Conservation (phyloP, 1,284 basidiomycete species). For the Amylostereum areolatum region DNA sequence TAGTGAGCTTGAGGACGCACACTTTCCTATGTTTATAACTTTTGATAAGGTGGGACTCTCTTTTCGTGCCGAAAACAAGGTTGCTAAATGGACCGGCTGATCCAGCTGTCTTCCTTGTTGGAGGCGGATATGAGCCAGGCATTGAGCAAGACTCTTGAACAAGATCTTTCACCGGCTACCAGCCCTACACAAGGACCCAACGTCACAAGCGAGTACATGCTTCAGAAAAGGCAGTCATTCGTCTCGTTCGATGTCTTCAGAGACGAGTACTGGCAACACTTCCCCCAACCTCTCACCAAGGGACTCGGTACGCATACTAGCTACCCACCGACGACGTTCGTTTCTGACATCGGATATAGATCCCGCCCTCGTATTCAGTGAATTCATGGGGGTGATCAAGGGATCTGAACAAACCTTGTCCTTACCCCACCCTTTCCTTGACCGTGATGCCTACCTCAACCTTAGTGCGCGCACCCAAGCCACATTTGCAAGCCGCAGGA, state of each 20-base stretch:
- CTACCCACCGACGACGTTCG: neutral
- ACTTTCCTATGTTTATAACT: conserved; percentile 70
- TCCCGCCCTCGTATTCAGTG: conserved; percentile 59
- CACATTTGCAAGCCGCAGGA: conserved; percentile 45
- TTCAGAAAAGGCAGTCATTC: conserved; percentile 18
- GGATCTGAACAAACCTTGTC: conserved; percentile 50
- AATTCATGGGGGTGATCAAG: conserved; percentile 66
- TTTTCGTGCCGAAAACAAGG: neutral
- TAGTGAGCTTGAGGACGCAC: conserved; percentile 48
- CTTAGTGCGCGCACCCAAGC: conserved; percentile 48
- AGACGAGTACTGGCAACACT: conserved; percentile 57
- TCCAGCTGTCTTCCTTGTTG: conserved; percentile 17
- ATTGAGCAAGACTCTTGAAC: neutral
- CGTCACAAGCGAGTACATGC: conserved; percentile 19
- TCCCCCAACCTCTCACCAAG: conserved; percentile 49
- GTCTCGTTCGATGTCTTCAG: conserved; percentile 50
- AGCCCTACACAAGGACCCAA: neutral
- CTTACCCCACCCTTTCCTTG: conserved; percentile 32
- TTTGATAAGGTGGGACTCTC: conserved; percentile 47
- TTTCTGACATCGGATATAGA: conserved; percentile 30
- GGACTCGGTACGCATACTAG: conserved; percentile 41
- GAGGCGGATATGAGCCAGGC: conserved; percentile 22
- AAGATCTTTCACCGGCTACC: neutral
- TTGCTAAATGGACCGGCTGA: neutral
- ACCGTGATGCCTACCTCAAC: conserved; percentile 35